Base-by-base conservation (phyloP, 495 filamentous ascomycete genomes). In the Daldinia vernicosa region DNA sequence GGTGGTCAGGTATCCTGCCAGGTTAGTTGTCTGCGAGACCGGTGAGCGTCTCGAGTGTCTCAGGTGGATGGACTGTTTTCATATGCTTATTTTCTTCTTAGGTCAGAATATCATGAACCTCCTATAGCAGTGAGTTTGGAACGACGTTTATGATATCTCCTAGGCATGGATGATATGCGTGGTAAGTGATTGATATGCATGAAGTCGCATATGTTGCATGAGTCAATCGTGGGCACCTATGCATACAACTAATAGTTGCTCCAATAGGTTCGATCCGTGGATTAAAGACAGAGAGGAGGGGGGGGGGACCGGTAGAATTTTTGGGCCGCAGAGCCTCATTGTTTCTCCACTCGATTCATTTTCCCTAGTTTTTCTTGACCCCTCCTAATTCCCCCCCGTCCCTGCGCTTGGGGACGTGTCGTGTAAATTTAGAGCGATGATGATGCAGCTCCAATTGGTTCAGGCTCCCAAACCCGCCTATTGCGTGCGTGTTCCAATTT, bases 271-370 rank as follows among this genome's bases (percentile, higher is more conserved):
- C 24, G 19, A 60, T 37, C 37, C 45, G 14, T 63, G 50, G 39
- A 45, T 27, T 27, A 19, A 54, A 52, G 17, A n/a, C 35, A 8
- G 33, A 33, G 57, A 57, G 33, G 24, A 33, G 32, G 22, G 37
- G 0, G 37, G 0, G 17, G 26, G 24, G 22, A 19, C 14, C 47
- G 56, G 60, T 40, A 50, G 2, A 51, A 51, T 52, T 6, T 39
- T 56, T 33, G 1, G 11, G 11, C 27, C 24, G 69, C 70, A 73
- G 70, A 73, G 70, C 70, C 70, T 66, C 70, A 55, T 28, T 19
- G n/a, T n/a, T 24, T 62, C 26, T 56, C 63, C 47, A 56, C 53
- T 35, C 32, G 59, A 67, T 59, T 35, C 50, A 57, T 37, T 7
- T 60, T 54, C 52, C n/a, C 47, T 17, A 26, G n/a, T 19, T 17